A percentile compares a stretch with the other conserved stretches of the same genome.
phyloP scores from a whole-genome alignment of 768 basidiomycete genomes.

The Chiua virens region DNA sequence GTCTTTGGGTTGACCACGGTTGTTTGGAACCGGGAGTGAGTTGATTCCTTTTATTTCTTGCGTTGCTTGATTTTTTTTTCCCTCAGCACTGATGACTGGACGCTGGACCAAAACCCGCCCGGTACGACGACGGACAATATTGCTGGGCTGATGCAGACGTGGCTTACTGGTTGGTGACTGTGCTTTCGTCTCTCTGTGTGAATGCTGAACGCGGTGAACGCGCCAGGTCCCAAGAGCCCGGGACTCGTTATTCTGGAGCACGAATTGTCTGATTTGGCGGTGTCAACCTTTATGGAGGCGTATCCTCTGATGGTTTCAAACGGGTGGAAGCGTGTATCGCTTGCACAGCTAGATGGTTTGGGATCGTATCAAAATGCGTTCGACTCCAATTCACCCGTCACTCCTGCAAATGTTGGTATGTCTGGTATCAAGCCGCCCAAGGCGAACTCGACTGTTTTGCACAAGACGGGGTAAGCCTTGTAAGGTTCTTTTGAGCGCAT shows the following conservation, averaged over 20 bases:
- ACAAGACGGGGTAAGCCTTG: conserved; percentile 4
- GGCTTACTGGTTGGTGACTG: conserved; percentile 48
- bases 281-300: conserved; percentile 63
- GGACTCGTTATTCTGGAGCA: conserved; percentile 87
- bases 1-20: conserved; percentile 86
- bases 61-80: neutral
- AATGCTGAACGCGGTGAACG: neutral
- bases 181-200: neutral
- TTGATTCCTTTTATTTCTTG: neutral
- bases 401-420: conserved; percentile 21
- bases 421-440: conserved; percentile 15
- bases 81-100: conserved; percentile 76
- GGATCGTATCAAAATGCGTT: conserved; percentile 49
- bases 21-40: conserved; percentile 89
- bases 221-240: conserved; percentile 62
- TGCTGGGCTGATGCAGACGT: conserved; percentile 48
- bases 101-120: conserved; percentile 40
- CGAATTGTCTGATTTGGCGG: conserved; percentile 62
- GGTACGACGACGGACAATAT: conserved; percentile 50
- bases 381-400: conserved; percentile 28
- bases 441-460: conserved; percentile 7
- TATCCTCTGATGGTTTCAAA: conserved; percentile 63
- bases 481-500: neutral
- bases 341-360: conserved; percentile 45
- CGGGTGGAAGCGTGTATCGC: conserved; percentile 69